Percentiles rank a stretch among this genome's conserved stretches.
phyloP scores from a whole-genome alignment of 805 yeast species.

The Barnettozyma populi region DNA sequence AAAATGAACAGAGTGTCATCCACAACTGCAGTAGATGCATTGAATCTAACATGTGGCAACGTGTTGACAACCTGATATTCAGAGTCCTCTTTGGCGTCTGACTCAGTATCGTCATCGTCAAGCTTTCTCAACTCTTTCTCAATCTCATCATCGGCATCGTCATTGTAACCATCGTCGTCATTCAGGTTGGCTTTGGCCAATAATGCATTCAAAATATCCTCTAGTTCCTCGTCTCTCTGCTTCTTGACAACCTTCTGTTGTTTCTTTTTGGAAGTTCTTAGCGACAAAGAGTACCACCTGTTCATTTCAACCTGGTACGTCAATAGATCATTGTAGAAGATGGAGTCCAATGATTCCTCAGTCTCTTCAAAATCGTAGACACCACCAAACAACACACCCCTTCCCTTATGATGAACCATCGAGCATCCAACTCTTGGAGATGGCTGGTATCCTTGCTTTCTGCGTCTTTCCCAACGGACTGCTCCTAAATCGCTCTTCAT shows the following conservation, averaged over 20 bases:
- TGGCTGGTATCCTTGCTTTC: conserved; percentile 86
- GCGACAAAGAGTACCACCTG: conserved; percentile 74
- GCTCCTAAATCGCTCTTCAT: conserved; percentile 76
- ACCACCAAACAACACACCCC: conserved; percentile 93
- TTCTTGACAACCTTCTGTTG: conserved; percentile 41
- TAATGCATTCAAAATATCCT: conserved; percentile 70
- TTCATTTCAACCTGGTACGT: conserved; percentile 82
- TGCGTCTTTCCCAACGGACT: conserved; percentile 82
- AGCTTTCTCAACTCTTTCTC: conserved; percentile 45
- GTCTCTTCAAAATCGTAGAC: conserved; percentile 94
- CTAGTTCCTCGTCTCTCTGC: conserved; percentile 60
- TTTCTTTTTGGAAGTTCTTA: conserved; percentile 58
- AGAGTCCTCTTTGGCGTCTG: neutral
- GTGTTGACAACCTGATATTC: conserved; percentile 44
- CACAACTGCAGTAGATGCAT: conserved; percentile 76
- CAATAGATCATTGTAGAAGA: conserved; percentile 72
- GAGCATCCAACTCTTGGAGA: conserved; percentile 94
- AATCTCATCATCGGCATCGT: conserved; percentile 38
- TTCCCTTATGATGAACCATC: conserved; percentile 80
- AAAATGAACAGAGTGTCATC: conserved; percentile 79
- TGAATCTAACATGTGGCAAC: conserved; percentile 86
- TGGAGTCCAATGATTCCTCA: conserved; percentile 83
- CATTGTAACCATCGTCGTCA: conserved; percentile 36
- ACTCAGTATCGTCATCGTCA: conserved; percentile 24
- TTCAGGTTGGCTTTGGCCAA: conserved; percentile 67